Evolutionary conservation across 306 rosid species (phyloP).

Genomic region (Gastrolobium bilobum): DNA sequence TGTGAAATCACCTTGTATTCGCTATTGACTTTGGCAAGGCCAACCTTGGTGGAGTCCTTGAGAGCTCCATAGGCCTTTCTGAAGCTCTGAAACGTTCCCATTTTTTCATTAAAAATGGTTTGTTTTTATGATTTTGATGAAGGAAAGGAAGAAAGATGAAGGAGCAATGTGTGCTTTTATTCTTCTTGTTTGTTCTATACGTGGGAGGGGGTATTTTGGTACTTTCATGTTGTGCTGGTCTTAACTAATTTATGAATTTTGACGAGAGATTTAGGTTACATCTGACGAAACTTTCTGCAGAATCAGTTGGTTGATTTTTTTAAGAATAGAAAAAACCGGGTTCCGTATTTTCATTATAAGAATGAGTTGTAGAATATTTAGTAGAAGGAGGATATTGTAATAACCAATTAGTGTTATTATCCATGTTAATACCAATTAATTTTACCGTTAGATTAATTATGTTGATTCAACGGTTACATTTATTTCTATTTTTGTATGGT

Average conservation of each 20-base stretch:
- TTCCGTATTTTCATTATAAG: not conserved
- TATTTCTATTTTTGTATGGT: too few relatives aligned
- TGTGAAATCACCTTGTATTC: constrained; percentile 79
- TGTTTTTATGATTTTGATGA: constrained; percentile 39
- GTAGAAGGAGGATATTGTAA: too few relatives aligned
- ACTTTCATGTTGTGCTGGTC: constrained; percentile 2
- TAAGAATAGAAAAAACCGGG: constrained; percentile 43
- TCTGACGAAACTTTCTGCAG: constrained; percentile 27
- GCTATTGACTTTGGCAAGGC: constrained; percentile 98
- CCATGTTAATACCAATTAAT: too few relatives aligned
- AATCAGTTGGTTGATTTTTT: constrained; percentile 36
- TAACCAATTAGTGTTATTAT: too few relatives aligned
- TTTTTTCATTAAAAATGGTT: constrained; percentile 51
- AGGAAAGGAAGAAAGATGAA: constrained; percentile 53
- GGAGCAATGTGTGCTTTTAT: constrained; percentile 49
- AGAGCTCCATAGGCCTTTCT: constrained; percentile 97
- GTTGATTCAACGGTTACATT: too few relatives aligned
- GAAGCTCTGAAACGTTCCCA: constrained; percentile 93
- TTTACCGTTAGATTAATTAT: too few relatives aligned
- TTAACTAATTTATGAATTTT: constrained; percentile 50
- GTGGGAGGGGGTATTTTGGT: constrained; percentile 43
- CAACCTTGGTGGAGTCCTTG: constrained; percentile 95
- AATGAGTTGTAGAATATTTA: too few relatives aligned
- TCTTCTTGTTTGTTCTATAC: constrained; percentile 47
- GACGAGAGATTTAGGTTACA: constrained; percentile 42